Conservation (phyloP, 805 yeast species). For the Ogataea angusta region DNA sequence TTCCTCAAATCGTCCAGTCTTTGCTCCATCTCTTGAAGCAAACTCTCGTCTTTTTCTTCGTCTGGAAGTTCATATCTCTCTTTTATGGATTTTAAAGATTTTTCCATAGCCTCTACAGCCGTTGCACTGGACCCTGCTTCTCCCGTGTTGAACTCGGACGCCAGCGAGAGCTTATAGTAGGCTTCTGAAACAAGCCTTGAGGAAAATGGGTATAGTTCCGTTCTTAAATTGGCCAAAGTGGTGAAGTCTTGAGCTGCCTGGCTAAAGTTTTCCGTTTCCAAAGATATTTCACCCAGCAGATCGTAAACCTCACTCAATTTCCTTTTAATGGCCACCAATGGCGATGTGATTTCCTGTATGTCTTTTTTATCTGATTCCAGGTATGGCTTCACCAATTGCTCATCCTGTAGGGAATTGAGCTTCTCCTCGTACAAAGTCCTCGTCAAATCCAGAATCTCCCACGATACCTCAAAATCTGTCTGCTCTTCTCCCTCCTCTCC, state of each 20-base stretch:
- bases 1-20: slow-evolving; percentile 53
- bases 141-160: slow-evolving; percentile 61
- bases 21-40: slow-evolving; percentile 53
- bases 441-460: slow-evolving; percentile 81
- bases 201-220: slow-evolving; percentile 46
- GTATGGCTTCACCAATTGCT: slow-evolving; percentile 16
- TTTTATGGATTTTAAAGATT: slow-evolving; percentile 43
- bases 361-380: slow-evolving; percentile 22
- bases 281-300: slow-evolving; percentile 81
- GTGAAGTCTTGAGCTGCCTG: slow-evolving; percentile 74
- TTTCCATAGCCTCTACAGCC: slow-evolving; percentile 45
- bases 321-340: slow-evolving; percentile 37
- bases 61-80: slow-evolving; percentile 36
- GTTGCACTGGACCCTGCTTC: slow-evolving; percentile 53
- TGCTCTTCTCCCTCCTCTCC: slow-evolving; percentile 44
- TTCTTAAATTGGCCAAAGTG: slow-evolving; percentile 52
- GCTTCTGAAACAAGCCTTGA: slow-evolving; percentile 70
- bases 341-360: slow-evolving; percentile 23
- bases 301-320: slow-evolving; percentile 74
- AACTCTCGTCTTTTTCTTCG: slow-evolving; percentile 41
- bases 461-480: slow-evolving; percentile 79
- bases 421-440: slow-evolving; percentile 58
- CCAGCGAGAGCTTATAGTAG: slow-evolving; percentile 75
- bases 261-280: slow-evolving; percentile 82
- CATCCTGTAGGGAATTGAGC: slow-evolving; percentile 20